Percentiles rank a stretch among this genome's conserved stretches.
These are phyloP conservation scores for Sarocladiaceae sp. DNA, from an alignment of 2,329 filamentous ascomycete species.

Conservation along the genomic window DNA sequence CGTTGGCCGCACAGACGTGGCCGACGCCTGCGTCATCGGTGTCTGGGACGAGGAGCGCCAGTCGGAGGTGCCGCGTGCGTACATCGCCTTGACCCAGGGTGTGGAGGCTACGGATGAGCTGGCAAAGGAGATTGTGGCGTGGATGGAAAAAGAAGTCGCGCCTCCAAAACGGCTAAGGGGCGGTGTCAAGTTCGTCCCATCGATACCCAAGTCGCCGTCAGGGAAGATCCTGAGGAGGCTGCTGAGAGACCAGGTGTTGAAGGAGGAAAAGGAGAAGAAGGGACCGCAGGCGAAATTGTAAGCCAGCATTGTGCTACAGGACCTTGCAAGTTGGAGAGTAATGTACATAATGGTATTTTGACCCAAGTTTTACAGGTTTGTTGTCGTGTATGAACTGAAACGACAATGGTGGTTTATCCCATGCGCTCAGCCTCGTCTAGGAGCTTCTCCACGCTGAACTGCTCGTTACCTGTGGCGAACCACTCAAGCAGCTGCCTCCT, in stretches of 20 bases:
- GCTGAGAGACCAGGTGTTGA: constrained; percentile 38
- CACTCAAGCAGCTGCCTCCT: constrained; percentile 69
- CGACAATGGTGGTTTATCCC: too few relatives aligned
- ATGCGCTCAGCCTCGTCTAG: constrained; percentile 86
- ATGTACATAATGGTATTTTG: background rate
- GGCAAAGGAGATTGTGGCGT: constrained; percentile 28
- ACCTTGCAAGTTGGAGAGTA: background rate
- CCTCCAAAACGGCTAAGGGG: constrained; percentile 64
- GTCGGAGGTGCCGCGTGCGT: constrained; percentile 59
- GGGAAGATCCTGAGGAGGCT: constrained; percentile 43
- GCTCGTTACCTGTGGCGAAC: constrained; percentile 72
- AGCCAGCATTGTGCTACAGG: background rate
- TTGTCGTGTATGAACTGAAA: too few relatives aligned
- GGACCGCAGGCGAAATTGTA: constrained; percentile 28
- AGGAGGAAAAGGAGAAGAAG: constrained; percentile 21
- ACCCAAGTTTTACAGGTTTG: background rate
- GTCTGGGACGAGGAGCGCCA: constrained; percentile 51
- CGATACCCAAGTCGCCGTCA: constrained; percentile 62
- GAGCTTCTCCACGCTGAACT: constrained; percentile 78
- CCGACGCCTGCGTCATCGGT: constrained; percentile 61
- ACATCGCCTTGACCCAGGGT: constrained; percentile 30
- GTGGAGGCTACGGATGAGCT: constrained; percentile 25
- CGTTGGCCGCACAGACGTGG: constrained; percentile 35
- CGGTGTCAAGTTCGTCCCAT: constrained; percentile 61
- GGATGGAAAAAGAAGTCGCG: constrained; percentile 51